phyloP scores from a whole-genome alignment of 257 asterid genomes.

The Gardenia jasminoides region DNA sequence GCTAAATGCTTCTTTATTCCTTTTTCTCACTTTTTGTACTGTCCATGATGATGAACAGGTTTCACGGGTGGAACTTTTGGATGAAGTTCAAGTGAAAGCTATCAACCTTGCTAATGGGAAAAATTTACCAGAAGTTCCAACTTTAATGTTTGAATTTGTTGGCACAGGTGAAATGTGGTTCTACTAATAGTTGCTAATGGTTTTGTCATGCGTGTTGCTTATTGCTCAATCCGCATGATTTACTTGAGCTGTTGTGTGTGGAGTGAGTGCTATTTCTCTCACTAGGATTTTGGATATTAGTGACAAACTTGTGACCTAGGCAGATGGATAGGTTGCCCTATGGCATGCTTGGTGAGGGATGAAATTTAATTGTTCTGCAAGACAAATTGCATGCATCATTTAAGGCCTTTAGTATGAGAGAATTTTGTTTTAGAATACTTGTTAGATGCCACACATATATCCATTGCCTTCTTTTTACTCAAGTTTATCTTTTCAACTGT shows the following conservation, averaged over 20 bases:
- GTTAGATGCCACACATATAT: background rate
- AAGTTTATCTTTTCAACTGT: background rate
- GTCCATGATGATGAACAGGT: conserved; percentile 42
- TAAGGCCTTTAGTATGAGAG: background rate
- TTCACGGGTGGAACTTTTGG: conserved; percentile 94
- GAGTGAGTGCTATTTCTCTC: background rate
- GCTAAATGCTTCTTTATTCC: background rate
- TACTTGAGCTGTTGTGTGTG: background rate
- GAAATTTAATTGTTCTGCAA: background rate
- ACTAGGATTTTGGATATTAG: background rate
- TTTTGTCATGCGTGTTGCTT: background rate
- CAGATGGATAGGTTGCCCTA: background rate
- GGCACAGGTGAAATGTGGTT: conserved; percentile 76
- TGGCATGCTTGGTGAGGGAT: background rate
- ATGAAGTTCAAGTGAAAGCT: conserved; percentile 94
- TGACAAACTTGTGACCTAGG: background rate
- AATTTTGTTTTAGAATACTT: background rate
- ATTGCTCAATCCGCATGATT: background rate
- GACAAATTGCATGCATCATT: background rate
- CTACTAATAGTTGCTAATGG: conserved; percentile 9
- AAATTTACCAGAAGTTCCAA: conserved; percentile 88
- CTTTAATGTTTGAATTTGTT: conserved; percentile 90
- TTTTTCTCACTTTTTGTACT: conserved; percentile 3
- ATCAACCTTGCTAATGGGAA: conserved; percentile 86
- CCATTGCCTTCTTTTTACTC: background rate